Percentiles rank a stretch among this genome's conserved stretches.
Conservation (phyloP, 768 basidiomycete genomes). For the Rhizopogon vesiculosus region DNA sequence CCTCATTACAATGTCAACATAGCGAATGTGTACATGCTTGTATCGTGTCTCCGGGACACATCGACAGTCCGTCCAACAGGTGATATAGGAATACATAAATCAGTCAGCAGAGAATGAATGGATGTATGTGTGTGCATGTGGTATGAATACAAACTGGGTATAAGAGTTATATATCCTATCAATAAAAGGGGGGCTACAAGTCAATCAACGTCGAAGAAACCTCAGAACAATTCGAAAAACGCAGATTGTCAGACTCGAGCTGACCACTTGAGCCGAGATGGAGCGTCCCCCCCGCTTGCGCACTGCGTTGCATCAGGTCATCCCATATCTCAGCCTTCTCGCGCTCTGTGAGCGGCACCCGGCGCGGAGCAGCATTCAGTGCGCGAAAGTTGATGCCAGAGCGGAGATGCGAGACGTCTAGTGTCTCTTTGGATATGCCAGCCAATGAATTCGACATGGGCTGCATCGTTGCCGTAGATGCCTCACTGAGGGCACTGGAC, state of each 20-base stretch:
- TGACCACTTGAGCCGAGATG: constrained; percentile 42
- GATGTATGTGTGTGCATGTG: no score
- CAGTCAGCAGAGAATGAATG: background rate
- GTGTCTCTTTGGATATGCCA: constrained; percentile 8
- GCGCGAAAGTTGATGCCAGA: constrained; percentile 46
- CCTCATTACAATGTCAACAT: constrained; percentile 7
- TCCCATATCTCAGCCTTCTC: constrained; percentile 75
- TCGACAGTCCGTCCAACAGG: background rate
- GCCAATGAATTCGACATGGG: constrained; percentile 10
- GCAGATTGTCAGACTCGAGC: constrained; percentile 39
- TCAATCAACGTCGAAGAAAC: background rate
- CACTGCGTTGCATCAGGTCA: constrained; percentile 61
- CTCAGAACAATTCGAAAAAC: constrained; percentile 31
- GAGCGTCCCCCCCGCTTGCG: constrained; percentile 68
- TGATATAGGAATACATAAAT: background rate
- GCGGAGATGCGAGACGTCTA: constrained; percentile 12
- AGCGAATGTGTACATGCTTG: constrained; percentile 3
- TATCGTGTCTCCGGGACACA: background rate
- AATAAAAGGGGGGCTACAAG: background rate
- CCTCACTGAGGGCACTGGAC: constrained; percentile 25
- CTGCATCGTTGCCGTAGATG: constrained; percentile 23
- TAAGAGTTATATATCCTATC: background rate
- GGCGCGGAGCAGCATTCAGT: constrained; percentile 28
- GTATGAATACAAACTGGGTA: no score
- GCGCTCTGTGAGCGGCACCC: constrained; percentile 48